These are phyloP conservation scores for Coprinopsis sp. DNA, from an alignment of 768 basidiomycete species.

Conservation along the genomic window DNA sequence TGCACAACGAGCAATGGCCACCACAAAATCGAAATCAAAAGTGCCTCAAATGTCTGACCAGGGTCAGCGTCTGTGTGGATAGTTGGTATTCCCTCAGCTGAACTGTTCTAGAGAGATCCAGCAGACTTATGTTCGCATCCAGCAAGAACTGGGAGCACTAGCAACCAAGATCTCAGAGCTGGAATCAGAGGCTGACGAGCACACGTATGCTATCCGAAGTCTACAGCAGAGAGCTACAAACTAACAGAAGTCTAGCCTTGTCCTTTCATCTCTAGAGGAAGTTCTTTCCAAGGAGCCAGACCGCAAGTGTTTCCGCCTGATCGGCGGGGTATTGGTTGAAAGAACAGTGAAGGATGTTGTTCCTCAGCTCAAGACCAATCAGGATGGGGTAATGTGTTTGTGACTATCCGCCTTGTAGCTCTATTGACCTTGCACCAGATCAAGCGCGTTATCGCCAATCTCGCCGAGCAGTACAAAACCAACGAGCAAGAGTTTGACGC, in stretches of 20 bases:
- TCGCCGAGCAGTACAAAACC: constrained; percentile 83
- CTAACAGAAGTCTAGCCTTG: constrained; percentile 54
- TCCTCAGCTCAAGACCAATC: constrained; percentile 85
- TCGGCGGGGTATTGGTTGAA: constrained; percentile 94
- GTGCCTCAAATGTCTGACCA: constrained; percentile 58
- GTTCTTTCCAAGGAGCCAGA: constrained; percentile 76
- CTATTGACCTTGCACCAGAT: constrained; percentile 49
- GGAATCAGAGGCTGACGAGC: constrained; percentile 94
- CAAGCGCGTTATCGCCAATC: constrained; percentile 66
- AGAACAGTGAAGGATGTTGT: constrained; percentile 93
- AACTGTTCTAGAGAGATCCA: constrained; percentile 70
- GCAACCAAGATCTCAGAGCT: constrained; percentile 95
- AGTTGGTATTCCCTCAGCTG: constrained; percentile 25
- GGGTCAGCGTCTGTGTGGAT: constrained; percentile 43
- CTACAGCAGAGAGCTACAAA: constrained; percentile 3
- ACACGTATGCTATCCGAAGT: constrained; percentile 53
- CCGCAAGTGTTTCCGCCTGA: constrained; percentile 93
- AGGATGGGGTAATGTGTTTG: constrained; percentile 66
- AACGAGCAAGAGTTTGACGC: constrained; percentile 81
- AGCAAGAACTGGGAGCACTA: constrained; percentile 86
- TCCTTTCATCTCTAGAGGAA: constrained; percentile 83
- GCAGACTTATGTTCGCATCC: constrained; percentile 72
- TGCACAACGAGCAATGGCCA: constrained; percentile 30
- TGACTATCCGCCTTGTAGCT: constrained; percentile 1
- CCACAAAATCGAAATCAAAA: constrained; percentile 58